Evolutionary conservation across 2,329 filamentous ascomycete species (phyloP).

Genomic region (Clarireedia homoeocarpa): DNA sequence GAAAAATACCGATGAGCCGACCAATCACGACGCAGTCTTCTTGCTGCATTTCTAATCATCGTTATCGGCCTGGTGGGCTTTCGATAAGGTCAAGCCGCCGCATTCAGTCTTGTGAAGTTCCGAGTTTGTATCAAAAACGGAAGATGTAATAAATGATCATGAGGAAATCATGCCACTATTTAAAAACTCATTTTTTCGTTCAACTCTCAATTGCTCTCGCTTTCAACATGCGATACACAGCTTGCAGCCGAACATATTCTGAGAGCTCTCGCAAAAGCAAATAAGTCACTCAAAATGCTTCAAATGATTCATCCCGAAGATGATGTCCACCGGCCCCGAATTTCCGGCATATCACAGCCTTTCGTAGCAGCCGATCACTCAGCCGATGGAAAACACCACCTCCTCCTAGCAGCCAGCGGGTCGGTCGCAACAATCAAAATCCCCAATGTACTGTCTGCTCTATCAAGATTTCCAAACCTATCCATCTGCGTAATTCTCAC

Average conservation of each 20-base stretch:
- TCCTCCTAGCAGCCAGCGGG: constrained; percentile 59
- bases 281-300: constrained; percentile 13
- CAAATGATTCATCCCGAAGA: constrained; percentile 14
- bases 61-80: neutral
- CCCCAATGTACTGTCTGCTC: constrained; percentile 53
- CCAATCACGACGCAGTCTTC: neutral
- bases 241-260: too few relatives aligned
- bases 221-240: too few relatives aligned
- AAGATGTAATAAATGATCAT: neutral
- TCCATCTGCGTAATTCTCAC: constrained; percentile 85
- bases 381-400: constrained; percentile 47
- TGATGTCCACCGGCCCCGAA: constrained; percentile 6
- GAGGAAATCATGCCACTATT: neutral
- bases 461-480: constrained; percentile 45
- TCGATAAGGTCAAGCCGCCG: neutral
- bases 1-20: neutral
- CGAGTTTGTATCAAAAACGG: neutral
- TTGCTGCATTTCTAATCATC: neutral
- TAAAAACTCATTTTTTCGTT: neutral
- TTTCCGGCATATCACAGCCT: constrained; percentile 9
- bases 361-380: constrained; percentile 27
- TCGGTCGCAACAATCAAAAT: constrained; percentile 88
- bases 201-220: too few relatives aligned
- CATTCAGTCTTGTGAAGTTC: neutral
- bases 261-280: too few relatives aligned